Evolutionary conservation across 306 rosid species (phyloP).

Genomic region (Cotoneaster glaucophyllus): DNA sequence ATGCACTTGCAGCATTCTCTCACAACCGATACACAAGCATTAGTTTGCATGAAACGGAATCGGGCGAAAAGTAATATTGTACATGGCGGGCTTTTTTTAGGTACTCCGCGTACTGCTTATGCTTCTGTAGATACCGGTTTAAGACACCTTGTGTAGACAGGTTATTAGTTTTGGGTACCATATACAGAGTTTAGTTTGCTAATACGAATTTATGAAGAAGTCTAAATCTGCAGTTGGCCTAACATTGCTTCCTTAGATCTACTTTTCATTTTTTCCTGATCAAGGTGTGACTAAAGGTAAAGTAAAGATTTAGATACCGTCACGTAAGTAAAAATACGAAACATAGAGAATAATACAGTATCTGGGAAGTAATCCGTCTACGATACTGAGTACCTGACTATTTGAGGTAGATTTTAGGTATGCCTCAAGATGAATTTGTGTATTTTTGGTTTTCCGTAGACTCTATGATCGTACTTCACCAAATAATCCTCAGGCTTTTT

Average conservation of each 20-base stretch:
- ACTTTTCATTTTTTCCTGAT: background rate
- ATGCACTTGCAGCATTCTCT: background rate
- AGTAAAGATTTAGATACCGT: background rate
- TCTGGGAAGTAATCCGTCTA: background rate
- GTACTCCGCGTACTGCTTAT: background rate
- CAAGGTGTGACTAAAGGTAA: no score
- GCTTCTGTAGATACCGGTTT: background rate
- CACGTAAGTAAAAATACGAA: background rate
- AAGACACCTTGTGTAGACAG: background rate
- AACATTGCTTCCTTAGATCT: background rate
- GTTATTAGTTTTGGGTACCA: background rate
- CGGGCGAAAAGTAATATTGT: conserved; percentile 28
- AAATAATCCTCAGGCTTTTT: background rate
- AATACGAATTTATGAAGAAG: background rate
- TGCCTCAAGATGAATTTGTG: background rate
- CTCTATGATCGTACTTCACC: background rate
- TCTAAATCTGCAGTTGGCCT: background rate
- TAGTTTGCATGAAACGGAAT: conserved; percentile 49
- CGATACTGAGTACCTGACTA: background rate
- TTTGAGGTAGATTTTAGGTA: background rate
- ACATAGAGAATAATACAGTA: background rate
- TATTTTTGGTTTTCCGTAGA: background rate
- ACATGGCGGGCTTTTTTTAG: background rate
- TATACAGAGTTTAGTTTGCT: background rate
- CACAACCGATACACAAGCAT: conserved; percentile 21